Base-by-base conservation (phyloP, 202 grass and related monocot species). In the Setaria italica region DNA sequence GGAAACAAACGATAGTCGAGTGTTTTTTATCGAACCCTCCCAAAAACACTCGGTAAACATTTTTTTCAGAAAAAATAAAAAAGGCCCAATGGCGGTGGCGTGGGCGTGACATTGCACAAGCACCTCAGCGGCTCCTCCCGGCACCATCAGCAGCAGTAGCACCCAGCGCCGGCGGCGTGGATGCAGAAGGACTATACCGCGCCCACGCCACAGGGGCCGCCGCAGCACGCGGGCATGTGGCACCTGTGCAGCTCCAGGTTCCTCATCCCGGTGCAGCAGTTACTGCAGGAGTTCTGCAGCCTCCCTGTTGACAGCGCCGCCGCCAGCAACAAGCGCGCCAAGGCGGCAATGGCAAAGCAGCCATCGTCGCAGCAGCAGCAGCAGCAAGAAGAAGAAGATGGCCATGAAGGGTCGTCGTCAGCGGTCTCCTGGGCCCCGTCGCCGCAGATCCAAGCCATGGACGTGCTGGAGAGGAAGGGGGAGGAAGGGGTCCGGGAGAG, bases 201-300 rank as follows among this genome's bases (percentile, higher is more conserved):
- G 59, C 19, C 47, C n/a, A 33, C 62, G 32, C 33, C 62, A 39
- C 54, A 62, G 74, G 42, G 19, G n/a, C n/a, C n/a, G 47, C 14
- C 30, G 10, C 78, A 82, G 74, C 91, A 91, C 42, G 77, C 62
- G 7, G 63, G 43, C 19, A 48, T 81, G 58, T 87, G 89, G 74
- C 86, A 90, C 20, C 71, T 94, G 58, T 88, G 88, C 72, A 53
- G 86, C 72, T 95, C 95, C 16, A 89, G 89, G 85, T 98, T 89
- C 81, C 91, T 98, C 45, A 4, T 89, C 57, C 88, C 91, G 48
- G 84, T 89, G 35, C 88, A 90, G 69, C 87, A 95, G 62, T 86
- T 98, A 6, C 87, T 98, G 56, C 89, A 94, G 19, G 93, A 94
- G 32, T 94, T 92, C 90, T 98, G 93, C 79, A 92, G 84, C 88